These are phyloP conservation scores for Diaporthe nobilis DNA, from an alignment of 2,329 filamentous ascomycete species.

Conservation along the genomic window DNA sequence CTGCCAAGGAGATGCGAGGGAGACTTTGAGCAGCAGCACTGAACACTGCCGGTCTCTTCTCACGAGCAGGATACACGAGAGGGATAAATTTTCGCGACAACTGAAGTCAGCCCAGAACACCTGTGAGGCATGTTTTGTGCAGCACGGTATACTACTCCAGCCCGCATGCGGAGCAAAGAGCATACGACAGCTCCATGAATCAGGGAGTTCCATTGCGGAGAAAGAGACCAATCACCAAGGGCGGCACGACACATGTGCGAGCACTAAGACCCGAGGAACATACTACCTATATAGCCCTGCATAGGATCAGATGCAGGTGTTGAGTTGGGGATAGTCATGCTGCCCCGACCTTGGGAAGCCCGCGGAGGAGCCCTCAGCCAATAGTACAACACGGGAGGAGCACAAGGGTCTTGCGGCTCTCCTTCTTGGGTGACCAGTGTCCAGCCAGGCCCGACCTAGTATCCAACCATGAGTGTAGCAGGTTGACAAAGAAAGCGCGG, in stretches of 20 bases:
- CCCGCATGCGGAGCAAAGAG: neutral
- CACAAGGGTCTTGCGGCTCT: constrained; percentile 39
- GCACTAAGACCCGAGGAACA: neutral
- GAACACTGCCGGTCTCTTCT: neutral
- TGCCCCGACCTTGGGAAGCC: neutral
- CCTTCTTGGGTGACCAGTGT: constrained; percentile 1
- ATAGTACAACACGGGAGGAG: constrained; percentile 35
- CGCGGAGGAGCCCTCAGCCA: constrained; percentile 16
- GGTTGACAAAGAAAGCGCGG: neutral
- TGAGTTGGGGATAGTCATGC: neutral
- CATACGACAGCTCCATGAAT: neutral
- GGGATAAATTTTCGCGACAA: neutral
- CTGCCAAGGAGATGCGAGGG: neutral
- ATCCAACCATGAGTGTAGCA: neutral
- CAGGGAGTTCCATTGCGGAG: neutral
- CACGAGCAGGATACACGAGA: neutral
- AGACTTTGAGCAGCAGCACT: neutral
- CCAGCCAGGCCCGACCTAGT: neutral
- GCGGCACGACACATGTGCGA: neutral
- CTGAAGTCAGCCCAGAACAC: neutral
- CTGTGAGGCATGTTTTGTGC: too few species aligned
- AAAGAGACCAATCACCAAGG: neutral
- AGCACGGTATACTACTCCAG: neutral
- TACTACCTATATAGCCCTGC: neutral
- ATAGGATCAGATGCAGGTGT: neutral